Evolutionary conservation across 495 filamentous ascomycete species (phyloP).

Genomic region (Sporormia fimetaria): DNA sequence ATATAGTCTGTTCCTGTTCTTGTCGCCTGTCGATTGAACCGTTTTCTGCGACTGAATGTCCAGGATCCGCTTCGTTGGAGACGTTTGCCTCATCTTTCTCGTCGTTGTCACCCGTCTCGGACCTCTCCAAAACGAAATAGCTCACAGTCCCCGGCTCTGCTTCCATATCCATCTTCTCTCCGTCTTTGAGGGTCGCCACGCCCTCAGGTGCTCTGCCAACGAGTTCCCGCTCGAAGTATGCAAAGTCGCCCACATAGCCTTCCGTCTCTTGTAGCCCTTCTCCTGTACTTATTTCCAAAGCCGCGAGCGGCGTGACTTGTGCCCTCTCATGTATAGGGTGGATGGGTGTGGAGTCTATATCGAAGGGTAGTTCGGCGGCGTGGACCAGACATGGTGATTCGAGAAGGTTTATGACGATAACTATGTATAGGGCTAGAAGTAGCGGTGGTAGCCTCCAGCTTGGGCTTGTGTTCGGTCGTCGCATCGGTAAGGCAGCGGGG

Average conservation of each 20-base stretch:
- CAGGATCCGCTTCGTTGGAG: neutral
- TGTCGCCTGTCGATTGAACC: neutral
- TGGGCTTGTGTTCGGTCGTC: too few species aligned
- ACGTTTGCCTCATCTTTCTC: neutral
- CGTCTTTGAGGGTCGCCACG: conserved; percentile 47
- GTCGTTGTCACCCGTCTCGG: neutral
- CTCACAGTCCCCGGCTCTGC: conserved; percentile 47
- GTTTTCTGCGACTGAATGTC: conserved; percentile 3
- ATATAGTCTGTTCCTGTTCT: conserved; percentile 38
- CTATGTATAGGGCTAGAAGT: too few species aligned
- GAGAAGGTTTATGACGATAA: too few species aligned
- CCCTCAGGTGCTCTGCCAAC: conserved; percentile 47
- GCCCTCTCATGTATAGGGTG: too few species aligned
- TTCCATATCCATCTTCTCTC: conserved; percentile 44
- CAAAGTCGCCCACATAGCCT: conserved; percentile 50
- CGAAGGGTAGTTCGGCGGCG: too few species aligned
- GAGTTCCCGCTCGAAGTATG: conserved; percentile 47
- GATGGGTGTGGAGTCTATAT: too few species aligned
- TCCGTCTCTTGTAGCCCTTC: conserved; percentile 31
- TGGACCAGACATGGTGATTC: too few species aligned
- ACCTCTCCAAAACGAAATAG: conserved; percentile 39
- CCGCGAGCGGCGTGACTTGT: too few species aligned
- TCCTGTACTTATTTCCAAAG: conserved; percentile 5
- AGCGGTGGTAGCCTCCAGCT: too few species aligned
- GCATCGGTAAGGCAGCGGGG: too few species aligned